A percentile compares a stretch with the other conserved stretches of the same genome.
Evolutionary conservation across 306 rosid genomes (phyloP).

Genomic region (Pachyrhizus erosus): DNA sequence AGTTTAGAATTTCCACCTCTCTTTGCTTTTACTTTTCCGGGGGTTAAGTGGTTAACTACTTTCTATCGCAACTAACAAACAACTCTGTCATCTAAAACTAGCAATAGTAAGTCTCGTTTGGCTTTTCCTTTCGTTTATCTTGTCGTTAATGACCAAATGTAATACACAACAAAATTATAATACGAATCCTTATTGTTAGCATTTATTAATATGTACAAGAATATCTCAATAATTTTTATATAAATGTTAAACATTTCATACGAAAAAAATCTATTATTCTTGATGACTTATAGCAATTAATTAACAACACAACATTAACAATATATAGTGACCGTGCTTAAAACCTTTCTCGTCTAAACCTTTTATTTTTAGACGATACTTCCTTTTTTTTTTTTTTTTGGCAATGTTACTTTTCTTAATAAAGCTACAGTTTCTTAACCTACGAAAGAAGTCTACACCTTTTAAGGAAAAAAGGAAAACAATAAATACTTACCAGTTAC

Average conservation of each 20-base stretch:
- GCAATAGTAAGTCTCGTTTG: neutral
- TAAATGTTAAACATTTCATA: neutral
- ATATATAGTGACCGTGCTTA: no score
- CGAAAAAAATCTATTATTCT: neutral
- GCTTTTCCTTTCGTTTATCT: conserved; percentile 18
- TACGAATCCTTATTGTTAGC: neutral
- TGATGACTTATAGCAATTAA: no score
- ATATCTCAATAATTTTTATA: neutral
- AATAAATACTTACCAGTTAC: no score
- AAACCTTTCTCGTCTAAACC: no score
- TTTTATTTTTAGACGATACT: no score
- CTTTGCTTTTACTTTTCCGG: conserved; percentile 15
- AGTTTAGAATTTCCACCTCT: neutral
- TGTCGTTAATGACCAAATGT: neutral
- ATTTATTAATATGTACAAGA: conserved; percentile 12
- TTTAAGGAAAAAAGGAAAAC: no score
- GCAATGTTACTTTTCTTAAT: no score
- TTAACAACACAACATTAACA: no score
- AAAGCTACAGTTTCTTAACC: no score
- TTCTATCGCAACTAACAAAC: neutral
- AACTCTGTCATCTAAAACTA: conserved; percentile 30
- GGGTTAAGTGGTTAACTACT: neutral
- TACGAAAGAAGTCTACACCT: no score
- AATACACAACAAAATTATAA: conserved; percentile 20
- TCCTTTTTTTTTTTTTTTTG: no score